A percentile compares a stretch with the other conserved stretches of the same genome.
Conservation (phyloP, 2,329 filamentous ascomycete species). For the Neopestalotiopsis sp. region DNA sequence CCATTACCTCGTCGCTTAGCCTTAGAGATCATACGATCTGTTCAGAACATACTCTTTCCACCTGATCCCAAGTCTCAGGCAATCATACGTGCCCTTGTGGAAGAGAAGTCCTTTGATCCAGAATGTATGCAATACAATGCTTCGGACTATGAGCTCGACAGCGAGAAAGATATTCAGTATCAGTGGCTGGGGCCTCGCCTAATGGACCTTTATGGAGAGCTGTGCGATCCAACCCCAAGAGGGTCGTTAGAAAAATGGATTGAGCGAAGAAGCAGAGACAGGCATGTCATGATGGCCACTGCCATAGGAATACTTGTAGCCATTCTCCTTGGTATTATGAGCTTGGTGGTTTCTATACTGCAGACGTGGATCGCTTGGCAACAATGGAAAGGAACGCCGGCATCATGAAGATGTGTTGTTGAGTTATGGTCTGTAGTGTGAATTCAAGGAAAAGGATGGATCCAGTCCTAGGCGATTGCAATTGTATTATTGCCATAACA, state of each 20-base stretch:
- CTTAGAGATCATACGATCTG: background rate
- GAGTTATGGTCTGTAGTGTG: too few relatives aligned
- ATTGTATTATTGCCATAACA: too few relatives aligned
- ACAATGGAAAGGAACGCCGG: background rate
- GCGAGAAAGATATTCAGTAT: background rate
- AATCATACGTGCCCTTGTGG: background rate
- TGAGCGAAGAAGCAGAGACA: slow-evolving; percentile 4
- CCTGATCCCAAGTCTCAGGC: background rate
- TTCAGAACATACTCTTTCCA: background rate
- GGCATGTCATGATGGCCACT: slow-evolving; percentile 7
- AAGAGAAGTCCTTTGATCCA: background rate
- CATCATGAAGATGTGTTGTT: background rate
- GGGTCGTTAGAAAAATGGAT: background rate
- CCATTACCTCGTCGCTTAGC: background rate
- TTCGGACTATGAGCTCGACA: background rate
- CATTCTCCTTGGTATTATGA: background rate
- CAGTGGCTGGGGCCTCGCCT: background rate
- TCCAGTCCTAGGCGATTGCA: too few relatives aligned
- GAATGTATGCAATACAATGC: background rate
- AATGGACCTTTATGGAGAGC: background rate
- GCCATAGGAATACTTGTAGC: background rate
- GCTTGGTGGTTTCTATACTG: background rate
- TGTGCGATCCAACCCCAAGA: background rate
- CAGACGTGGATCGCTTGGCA: slow-evolving; percentile 11
- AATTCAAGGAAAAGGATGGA: too few relatives aligned